These are phyloP conservation scores for Secale cereale DNA, from an alignment of 176 grass and related monocot genomes.

Conservation along the genomic window DNA sequence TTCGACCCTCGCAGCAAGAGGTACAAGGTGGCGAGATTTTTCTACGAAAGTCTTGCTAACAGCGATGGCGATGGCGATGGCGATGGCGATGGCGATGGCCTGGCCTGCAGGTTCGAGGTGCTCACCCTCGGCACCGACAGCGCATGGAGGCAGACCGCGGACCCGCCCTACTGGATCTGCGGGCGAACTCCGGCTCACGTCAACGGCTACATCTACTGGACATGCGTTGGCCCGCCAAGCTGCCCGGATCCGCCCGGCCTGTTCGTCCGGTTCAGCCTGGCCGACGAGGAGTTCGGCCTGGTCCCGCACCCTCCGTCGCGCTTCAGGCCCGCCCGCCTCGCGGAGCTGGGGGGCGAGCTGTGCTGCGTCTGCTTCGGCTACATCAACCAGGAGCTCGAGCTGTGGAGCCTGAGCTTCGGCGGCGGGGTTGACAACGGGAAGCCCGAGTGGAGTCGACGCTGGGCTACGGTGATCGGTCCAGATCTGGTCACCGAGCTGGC, in stretches of 20 bases:
- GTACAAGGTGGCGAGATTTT: background rate
- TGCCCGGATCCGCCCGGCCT: no score
- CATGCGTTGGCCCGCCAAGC: no score
- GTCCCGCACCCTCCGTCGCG: background rate
- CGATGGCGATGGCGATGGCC: no score
- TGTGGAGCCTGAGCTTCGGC: background rate
- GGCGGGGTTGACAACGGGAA: no score
- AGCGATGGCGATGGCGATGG: no score
- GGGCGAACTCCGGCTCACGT: background rate
- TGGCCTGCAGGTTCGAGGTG: background rate
- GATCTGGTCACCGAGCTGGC: no score
- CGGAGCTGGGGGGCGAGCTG: background rate
- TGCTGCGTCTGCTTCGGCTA: background rate
- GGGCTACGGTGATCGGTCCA: background rate
- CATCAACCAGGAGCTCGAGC: background rate
- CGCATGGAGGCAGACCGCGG: background rate
- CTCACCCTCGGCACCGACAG: background rate
- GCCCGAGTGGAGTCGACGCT: background rate
- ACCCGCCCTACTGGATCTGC: background rate
- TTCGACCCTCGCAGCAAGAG: background rate
- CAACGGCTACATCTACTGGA: background rate
- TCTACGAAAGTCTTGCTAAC: no score
- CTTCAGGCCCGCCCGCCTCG: background rate
- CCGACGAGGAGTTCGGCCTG: background rate
- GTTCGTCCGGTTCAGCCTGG: background rate